Conservation (phyloP, 306 rosid genomes). For the Macrotyloma uniflorum region DNA sequence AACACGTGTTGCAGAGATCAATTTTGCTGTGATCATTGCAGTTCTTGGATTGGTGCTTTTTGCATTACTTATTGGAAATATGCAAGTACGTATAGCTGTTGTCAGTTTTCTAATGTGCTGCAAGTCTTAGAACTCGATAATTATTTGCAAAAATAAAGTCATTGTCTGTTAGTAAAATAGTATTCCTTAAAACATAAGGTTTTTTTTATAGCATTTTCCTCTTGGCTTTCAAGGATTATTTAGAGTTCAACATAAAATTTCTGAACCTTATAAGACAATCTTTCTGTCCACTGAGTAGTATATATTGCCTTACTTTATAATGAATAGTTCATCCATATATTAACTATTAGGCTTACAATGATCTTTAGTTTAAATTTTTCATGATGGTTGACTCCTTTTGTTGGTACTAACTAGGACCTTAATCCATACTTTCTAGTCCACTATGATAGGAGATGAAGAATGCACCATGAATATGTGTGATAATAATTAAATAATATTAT, state of each 20-base stretch:
- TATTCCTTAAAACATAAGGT: background rate
- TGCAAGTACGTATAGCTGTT: conserved; percentile 52
- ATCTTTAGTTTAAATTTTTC: background rate
- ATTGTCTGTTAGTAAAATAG: background rate
- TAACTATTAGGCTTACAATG: background rate
- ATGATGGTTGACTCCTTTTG: background rate
- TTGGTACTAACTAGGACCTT: background rate
- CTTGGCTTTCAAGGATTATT: background rate
- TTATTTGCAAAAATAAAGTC: background rate
- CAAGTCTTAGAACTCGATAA: conserved; percentile 1
- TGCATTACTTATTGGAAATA: conserved; percentile 60
- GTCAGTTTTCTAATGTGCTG: background rate
- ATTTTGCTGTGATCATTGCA: conserved; percentile 58
- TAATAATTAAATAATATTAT: background rate
- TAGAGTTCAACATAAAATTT: background rate
- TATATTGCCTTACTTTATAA: background rate
- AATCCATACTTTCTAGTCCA: background rate
- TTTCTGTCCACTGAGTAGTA: background rate
- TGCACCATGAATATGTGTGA: background rate
- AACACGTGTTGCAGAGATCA: conserved; percentile 51
- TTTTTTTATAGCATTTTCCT: background rate
- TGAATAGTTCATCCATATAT: background rate
- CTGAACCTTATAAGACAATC: background rate
- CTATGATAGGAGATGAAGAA: background rate
- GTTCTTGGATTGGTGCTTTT: conserved; percentile 64